These are phyloP conservation scores for Neobulgaria alba DNA, from an alignment of 2,329 filamentous ascomycete species.

Conservation along the genomic window DNA sequence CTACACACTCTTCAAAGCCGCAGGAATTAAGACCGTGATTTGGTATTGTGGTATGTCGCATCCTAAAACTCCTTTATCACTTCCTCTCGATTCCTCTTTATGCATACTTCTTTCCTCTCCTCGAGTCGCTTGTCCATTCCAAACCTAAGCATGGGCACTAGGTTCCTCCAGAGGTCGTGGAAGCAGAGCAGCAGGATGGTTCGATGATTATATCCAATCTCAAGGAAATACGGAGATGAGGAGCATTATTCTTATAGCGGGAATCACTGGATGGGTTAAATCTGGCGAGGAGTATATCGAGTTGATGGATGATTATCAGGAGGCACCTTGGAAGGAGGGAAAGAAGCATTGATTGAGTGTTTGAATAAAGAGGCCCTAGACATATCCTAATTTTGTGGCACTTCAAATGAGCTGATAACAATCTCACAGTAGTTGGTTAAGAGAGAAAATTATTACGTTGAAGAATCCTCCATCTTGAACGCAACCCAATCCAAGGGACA, in stretches of 20 bases:
- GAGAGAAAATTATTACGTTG: no score
- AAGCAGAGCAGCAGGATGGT: slow-evolving; percentile 44
- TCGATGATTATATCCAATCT: slow-evolving; percentile 49
- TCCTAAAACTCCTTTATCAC: no score
- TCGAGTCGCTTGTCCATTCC: background rate
- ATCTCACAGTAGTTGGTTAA: no score
- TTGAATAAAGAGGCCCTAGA: no score
- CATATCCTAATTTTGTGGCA: no score
- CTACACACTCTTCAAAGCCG: slow-evolving; percentile 42
- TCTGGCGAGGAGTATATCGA: slow-evolving; percentile 37
- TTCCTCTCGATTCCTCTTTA: no score
- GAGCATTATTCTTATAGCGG: slow-evolving; percentile 41
- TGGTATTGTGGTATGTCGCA: slow-evolving; percentile 51
- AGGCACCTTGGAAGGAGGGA: slow-evolving; percentile 28
- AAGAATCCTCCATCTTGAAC: no score
- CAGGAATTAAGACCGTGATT: slow-evolving; percentile 39
- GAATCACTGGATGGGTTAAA: slow-evolving; percentile 48
- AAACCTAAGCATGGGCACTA: slow-evolving; percentile 19
- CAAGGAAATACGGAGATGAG: slow-evolving; percentile 35
- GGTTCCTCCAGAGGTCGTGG: slow-evolving; percentile 44
- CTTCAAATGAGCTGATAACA: no score
- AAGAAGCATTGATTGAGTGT: no score
- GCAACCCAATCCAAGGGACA: no score
- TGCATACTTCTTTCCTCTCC: slow-evolving; percentile 1
- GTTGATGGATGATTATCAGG: slow-evolving; percentile 44